Evolutionary conservation across 495 filamentous ascomycete species (phyloP).

Genomic region (Podospora fimiseda): DNA sequence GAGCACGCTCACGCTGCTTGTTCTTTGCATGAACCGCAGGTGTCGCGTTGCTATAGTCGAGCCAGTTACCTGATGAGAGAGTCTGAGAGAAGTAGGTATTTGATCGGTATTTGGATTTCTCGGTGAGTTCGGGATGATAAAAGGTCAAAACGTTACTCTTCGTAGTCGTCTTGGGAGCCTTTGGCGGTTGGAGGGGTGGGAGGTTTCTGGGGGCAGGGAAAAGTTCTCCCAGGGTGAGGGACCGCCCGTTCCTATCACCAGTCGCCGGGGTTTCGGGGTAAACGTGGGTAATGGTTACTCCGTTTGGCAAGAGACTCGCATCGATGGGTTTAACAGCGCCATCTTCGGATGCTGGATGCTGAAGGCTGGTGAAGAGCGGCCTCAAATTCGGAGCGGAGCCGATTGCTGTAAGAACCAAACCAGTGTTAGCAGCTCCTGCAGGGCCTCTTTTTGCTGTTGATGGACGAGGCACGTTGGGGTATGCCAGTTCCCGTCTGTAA

Average conservation of each 20-base stretch:
- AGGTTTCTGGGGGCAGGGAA: constrained; percentile 67
- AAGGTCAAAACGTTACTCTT: constrained; percentile 57
- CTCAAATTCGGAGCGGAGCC: constrained; percentile 63
- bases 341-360: constrained; percentile 38
- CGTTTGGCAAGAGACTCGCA: constrained; percentile 63
- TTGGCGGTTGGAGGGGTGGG: constrained; percentile 65
- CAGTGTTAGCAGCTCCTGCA: constrained; percentile 29
- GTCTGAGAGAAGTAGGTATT: constrained; percentile 48
- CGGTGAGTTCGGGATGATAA: constrained; percentile 51
- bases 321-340: constrained; percentile 41
- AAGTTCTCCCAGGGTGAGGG: constrained; percentile 67
- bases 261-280: constrained; percentile 39
- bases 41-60: constrained; percentile 59
- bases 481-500: constrained; percentile 34
- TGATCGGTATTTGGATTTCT: constrained; percentile 50
- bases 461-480: constrained; percentile 26
- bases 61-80: constrained; percentile 58
- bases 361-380: constrained; percentile 77
- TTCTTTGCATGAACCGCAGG: constrained; percentile 54
- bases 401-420: constrained; percentile 63
- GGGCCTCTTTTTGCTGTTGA: constrained; percentile 7
- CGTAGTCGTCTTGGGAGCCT: constrained; percentile 56
- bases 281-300: constrained; percentile 64
- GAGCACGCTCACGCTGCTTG: constrained; percentile 63
- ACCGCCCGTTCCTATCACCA: constrained; percentile 41